Base-by-base conservation (phyloP, 2,329 filamentous ascomycete genomes). In the Hortaea sp. region DNA sequence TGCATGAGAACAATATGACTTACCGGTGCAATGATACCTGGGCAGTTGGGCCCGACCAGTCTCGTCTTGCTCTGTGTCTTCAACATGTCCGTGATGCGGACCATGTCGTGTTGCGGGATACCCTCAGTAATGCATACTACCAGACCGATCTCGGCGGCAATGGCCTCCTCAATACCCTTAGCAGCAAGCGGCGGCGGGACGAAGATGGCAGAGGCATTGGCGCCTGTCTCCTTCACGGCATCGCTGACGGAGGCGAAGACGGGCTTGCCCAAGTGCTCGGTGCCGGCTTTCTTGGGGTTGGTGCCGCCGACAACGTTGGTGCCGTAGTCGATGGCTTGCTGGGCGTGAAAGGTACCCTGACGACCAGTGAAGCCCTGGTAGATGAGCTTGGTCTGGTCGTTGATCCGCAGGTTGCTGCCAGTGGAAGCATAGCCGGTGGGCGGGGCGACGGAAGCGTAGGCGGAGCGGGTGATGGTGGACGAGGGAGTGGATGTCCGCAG, bases 91-190 rank as follows among this genome's bases (percentile, higher is more conserved):
- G 92, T 95, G 70, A 97, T 95, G 74, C 90, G 88, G 62, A 97
- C 88, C 92, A 98, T 98, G 75, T 98, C 89, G 71, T 95, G 88
- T 73, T 95, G 90, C 58, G 89, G 90, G 62, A 95, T 95, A 67
- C 90, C 90, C 77, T 97, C 90, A 51, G 90, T 97, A 64, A 97
- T 97, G 70, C 89, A 95, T 63, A 98, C 92, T 61, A 94, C 85
- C 53, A 98, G 81, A 56, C 88, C 87, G 49, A 98, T 83, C 74
- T 98, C 92, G 57, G 92, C 92, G 59, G 77, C 74, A 64, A 98
- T 82, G 59, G 92, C 92, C 75, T 98, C 92, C 73, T 97, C 90
- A 60, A 98, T 98, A 80, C 89, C 85, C 60, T 82, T 83, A 54
- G 92, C 92, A 57, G 92, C 92, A 61, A 97, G 67, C 56, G 92